Evolutionary conservation across 1,284 basidiomycete genomes (phyloP).

Genomic region (Malassezia vespertilionis): DNA sequence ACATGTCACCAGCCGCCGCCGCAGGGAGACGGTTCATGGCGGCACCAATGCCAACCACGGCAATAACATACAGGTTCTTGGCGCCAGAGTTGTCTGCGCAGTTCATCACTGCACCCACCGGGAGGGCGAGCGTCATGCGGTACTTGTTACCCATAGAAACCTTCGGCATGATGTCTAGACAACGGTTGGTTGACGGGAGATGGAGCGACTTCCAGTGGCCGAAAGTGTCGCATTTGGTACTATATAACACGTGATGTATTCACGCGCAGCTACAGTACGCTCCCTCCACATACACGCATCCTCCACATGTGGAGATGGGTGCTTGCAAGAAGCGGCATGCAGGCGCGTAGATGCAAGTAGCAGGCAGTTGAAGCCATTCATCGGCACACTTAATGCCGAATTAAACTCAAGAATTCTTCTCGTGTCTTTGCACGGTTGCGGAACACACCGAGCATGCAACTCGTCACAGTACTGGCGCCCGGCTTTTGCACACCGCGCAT

Average conservation of each 20-base stretch:
- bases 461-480: conserved; percentile 85
- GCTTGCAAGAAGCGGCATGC: background rate
- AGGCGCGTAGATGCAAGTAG: background rate
- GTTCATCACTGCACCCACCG: conserved; percentile 96
- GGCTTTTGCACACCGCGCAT: conserved; percentile 99
- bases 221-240: conserved; percentile 4
- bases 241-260: conserved; percentile 18
- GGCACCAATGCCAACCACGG: conserved; percentile 84
- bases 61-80: conserved; percentile 84
- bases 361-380: conserved; percentile 4
- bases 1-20: conserved; percentile 96
- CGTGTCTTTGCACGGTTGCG: conserved; percentile 91
- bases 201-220: conserved; percentile 1
- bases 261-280: too few relatives aligned
- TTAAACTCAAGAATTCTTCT: conserved; percentile 59
- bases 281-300: background rate
- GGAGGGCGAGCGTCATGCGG: conserved; percentile 66
- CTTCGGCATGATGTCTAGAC: conserved; percentile 37
- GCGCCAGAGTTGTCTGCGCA: conserved; percentile 99
- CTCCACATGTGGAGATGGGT: background rate
- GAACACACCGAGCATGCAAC: conserved; percentile 99
- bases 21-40: conserved; percentile 95
- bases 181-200: conserved; percentile 5
- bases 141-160: conserved; percentile 76
- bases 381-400: conserved; percentile 20